phyloP scores from a whole-genome alignment of 148 eudicot genomes.

The Cornus kousa region DNA sequence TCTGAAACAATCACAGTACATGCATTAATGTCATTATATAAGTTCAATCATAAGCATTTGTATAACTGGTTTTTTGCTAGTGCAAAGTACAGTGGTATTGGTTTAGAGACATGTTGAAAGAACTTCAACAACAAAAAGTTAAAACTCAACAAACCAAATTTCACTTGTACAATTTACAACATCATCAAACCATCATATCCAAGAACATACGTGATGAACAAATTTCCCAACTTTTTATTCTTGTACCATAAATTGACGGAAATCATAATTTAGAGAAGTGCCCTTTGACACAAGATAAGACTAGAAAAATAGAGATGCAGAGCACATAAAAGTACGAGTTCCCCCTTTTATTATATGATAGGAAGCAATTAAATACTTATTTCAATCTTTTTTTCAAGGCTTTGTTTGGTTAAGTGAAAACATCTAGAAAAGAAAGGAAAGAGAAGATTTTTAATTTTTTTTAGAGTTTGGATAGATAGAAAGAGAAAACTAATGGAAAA shows the following conservation, averaged over 20 bases:
- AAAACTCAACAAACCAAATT: neutral
- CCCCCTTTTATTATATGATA: no score
- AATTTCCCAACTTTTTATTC: no score
- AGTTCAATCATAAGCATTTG: neutral
- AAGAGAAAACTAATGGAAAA: no score
- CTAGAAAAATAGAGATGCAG: neutral
- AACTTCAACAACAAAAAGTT: no score
- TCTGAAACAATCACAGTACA: neutral
- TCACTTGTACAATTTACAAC: no score
- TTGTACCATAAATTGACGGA: neutral
- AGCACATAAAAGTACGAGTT: neutral
- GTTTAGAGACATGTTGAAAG: neutral
- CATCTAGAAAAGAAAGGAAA: no score
- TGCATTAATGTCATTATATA: neutral
- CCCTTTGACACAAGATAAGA: neutral
- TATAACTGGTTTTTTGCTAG: no score
- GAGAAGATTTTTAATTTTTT: no score
- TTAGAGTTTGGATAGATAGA: no score
- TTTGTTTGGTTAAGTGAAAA: no score
- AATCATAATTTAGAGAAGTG: neutral
- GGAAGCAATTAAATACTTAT: neutral
- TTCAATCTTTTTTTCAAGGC: neutral
- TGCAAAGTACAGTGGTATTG: neutral
- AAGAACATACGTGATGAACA: neutral
- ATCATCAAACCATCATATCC: neutral